These are phyloP conservation scores for Dactylella cylindrospora DNA, from an alignment of 2,329 filamentous ascomycete genomes.

Conservation along the genomic window DNA sequence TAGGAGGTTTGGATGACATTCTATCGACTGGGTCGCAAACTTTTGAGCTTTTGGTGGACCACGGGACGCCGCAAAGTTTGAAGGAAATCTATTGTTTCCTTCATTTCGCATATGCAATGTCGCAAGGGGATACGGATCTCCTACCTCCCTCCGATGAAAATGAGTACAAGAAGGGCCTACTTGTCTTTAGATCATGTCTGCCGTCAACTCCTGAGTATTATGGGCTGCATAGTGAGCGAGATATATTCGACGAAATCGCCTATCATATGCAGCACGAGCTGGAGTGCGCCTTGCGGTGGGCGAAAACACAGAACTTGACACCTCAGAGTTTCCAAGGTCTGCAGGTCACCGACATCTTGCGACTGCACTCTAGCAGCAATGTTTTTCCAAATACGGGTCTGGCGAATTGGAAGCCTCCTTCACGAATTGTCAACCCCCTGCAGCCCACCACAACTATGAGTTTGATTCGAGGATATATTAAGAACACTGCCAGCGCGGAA, in stretches of 20 bases:
- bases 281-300: conserved; percentile 41
- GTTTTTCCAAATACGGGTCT: too few species aligned
- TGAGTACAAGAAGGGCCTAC: conserved; percentile 28
- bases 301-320: conserved; percentile 39
- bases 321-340: conserved; percentile 40
- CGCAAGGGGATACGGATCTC: conserved; percentile 36
- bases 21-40: conserved; percentile 35
- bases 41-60: conserved; percentile 34
- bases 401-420: too few species aligned
- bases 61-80: conserved; percentile 34
- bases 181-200: conserved; percentile 36
- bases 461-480: too few species aligned
- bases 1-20: conserved; percentile 35
- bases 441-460: too few species aligned
- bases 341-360: conserved; percentile 28
- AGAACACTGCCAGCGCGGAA: conserved; percentile 3
- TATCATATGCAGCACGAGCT: conserved; percentile 40
- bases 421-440: too few species aligned
- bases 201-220: conserved; percentile 31
- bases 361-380: conserved; percentile 40
- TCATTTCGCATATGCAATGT: conserved; percentile 43
- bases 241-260: conserved; percentile 42
- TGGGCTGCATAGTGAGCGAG: conserved; percentile 32
- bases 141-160: conserved; percentile 20
- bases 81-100: conserved; percentile 43